Percentiles rank a stretch among this genome's conserved stretches.
phyloP scores from a whole-genome alignment of 2,329 filamentous ascomycete species.

The Mycosphaerella arachidis region DNA sequence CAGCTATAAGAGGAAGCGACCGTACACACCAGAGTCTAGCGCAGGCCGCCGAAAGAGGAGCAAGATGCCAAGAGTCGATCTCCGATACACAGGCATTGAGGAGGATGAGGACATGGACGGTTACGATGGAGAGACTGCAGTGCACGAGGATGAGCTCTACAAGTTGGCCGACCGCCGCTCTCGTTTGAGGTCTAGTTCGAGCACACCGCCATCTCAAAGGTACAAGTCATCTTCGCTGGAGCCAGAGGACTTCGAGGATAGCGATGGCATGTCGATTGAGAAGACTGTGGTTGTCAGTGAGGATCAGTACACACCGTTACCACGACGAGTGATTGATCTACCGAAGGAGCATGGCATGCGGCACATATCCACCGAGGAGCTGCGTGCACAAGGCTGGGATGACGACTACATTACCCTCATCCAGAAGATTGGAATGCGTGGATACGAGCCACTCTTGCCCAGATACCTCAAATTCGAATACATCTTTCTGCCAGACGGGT shows the following conservation, averaged over 20 bases:
- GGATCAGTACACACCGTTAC: conserved; percentile 16
- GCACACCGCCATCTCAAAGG: conserved; percentile 5
- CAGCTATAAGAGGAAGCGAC: conserved; percentile 20
- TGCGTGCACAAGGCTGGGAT: conserved; percentile 41
- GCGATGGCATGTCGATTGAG: conserved; percentile 11
- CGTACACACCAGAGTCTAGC: conserved; percentile 14
- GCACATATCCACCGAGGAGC: conserved; percentile 22
- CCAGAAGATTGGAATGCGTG: conserved; percentile 51
- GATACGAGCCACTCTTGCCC: conserved; percentile 54
- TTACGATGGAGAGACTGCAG: neutral
- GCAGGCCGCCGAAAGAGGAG: conserved; percentile 9
- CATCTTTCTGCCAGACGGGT: conserved; percentile 47
- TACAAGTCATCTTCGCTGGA: conserved; percentile 10
- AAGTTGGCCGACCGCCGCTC: neutral
- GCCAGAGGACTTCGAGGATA: conserved; percentile 5
- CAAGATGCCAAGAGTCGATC: conserved; percentile 21
- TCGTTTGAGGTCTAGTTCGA: conserved; percentile 6
- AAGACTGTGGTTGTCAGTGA: conserved; percentile 37
- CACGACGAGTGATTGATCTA: conserved; percentile 17
- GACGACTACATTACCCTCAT: conserved; percentile 51
- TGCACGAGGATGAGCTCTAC: conserved; percentile 1
- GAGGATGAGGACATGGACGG: conserved; percentile 9
- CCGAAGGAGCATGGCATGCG: conserved; percentile 22
- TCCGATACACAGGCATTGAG: conserved; percentile 7
- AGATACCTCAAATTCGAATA: conserved; percentile 52